Evolutionary conservation across 495 filamentous ascomycete genomes (phyloP).

Genomic region (Penicillium ucsense): DNA sequence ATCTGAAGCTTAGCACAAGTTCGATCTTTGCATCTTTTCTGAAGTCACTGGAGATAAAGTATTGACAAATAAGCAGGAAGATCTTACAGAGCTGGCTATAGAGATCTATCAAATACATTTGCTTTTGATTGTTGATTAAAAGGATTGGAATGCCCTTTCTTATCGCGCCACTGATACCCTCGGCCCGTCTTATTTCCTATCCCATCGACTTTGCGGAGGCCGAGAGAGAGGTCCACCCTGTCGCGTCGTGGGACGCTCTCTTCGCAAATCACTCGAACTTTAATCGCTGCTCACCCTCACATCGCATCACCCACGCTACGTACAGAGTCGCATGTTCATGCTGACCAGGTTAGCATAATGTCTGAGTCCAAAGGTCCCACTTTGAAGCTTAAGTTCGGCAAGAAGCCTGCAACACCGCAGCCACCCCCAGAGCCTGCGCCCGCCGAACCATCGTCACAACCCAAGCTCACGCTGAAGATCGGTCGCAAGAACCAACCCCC

Average conservation of each 20-base stretch:
- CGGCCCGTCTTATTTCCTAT: too few species aligned
- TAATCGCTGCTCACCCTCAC: not conserved
- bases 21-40: too few species aligned
- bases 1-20: too few species aligned
- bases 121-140: too few species aligned
- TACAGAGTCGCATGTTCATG: not conserved
- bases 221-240: not conserved
- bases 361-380: conserved; percentile 31
- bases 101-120: too few species aligned
- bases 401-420: conserved; percentile 20
- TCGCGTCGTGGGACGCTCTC: too few species aligned
- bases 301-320: not conserved
- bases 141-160: too few species aligned
- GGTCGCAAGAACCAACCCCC: conserved; percentile 24
- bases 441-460: conserved; percentile 19
- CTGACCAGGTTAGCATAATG: conserved; percentile 14
- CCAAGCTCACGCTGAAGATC: conserved; percentile 46
- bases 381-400: conserved; percentile 43
- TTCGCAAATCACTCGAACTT: too few species aligned
- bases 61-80: too few species aligned
- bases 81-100: too few species aligned
- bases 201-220: not conserved
- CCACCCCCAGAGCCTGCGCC: conserved; percentile 16
- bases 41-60: too few species aligned
- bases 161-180: too few species aligned